Evolutionary conservation across 176 grass and related monocot genomes (phyloP).

Genomic region (Juncus inflexus): DNA sequence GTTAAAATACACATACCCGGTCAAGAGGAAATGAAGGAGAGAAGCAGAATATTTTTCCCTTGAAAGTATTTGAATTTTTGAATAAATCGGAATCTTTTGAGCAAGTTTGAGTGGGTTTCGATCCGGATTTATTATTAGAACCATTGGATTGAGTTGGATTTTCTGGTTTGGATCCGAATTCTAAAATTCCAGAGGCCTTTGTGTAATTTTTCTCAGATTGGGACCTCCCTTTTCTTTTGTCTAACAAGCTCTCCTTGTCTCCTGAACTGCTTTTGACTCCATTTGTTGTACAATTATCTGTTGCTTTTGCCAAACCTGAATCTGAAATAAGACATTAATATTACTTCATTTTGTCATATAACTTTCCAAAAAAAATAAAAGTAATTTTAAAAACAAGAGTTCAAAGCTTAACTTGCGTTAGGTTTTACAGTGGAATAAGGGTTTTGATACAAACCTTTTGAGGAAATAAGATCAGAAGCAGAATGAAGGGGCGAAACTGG

Average conservation of each 20-base stretch:
- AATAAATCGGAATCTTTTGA: constrained; percentile 27
- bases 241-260: constrained; percentile 16
- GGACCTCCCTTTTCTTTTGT: constrained; percentile 46
- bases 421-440: constrained; percentile 13
- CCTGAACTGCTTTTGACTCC: constrained; percentile 15
- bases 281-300: constrained; percentile 2
- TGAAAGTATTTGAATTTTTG: constrained; percentile 59
- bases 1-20: constrained; percentile 40
- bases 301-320: background rate
- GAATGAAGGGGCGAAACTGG: constrained; percentile 48
- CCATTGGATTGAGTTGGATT: constrained; percentile 41
- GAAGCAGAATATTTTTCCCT: constrained; percentile 74
- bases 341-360: background rate
- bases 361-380: background rate
- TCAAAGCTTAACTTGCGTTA: background rate
- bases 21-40: constrained; percentile 77
- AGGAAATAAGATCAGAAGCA: constrained; percentile 56
- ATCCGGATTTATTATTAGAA: constrained; percentile 19
- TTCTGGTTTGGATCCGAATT: constrained; percentile 37
- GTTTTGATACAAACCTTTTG: constrained; percentile 52
- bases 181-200: constrained; percentile 26
- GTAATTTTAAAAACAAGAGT: background rate
- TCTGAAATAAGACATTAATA: constrained; percentile 11
- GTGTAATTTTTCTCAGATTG: constrained; percentile 27
- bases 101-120: constrained; percentile 13